Conservation (phyloP, 345 rosid genomes). For the Camelina laxa region DNA sequence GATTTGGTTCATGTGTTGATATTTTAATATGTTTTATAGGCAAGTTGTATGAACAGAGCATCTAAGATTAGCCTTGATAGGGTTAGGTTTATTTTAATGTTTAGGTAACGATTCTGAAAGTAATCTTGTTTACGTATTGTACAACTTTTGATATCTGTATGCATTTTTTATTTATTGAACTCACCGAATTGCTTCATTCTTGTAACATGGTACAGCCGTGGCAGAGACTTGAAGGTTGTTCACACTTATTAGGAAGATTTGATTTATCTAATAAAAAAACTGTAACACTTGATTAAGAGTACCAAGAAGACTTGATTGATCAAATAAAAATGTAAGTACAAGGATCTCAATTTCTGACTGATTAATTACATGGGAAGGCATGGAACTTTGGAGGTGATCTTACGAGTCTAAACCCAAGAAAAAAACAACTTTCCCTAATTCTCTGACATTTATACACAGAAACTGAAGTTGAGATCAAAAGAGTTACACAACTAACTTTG, state of each 20-base stretch:
- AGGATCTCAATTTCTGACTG: constrained; percentile 18
- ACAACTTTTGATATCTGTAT: too few species aligned
- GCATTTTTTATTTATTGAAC: too few species aligned
- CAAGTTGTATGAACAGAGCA: too few species aligned
- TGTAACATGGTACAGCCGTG: too few species aligned
- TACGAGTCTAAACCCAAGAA: constrained; percentile 18
- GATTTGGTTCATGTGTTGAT: too few species aligned
- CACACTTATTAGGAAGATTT: too few species aligned
- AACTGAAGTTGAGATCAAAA: constrained; percentile 34
- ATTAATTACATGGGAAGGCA: constrained; percentile 1
- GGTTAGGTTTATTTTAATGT: background rate
- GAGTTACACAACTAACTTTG: constrained; percentile 14
- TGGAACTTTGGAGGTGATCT: constrained; percentile 29
- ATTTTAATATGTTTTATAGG: background rate
- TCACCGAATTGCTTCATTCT: too few species aligned
- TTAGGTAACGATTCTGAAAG: too few species aligned
- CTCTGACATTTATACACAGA: constrained; percentile 27
- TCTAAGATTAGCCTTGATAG: background rate
- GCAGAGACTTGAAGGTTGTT: too few species aligned
- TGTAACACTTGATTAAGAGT: background rate
- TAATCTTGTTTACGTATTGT: background rate
- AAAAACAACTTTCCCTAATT: constrained; percentile 16
- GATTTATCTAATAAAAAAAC: too few species aligned
- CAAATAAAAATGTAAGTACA: background rate
- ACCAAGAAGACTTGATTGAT: background rate